Base-by-base conservation (phyloP, 371 early-diverging fungal species). In the Actinomortierella wolfii region DNA sequence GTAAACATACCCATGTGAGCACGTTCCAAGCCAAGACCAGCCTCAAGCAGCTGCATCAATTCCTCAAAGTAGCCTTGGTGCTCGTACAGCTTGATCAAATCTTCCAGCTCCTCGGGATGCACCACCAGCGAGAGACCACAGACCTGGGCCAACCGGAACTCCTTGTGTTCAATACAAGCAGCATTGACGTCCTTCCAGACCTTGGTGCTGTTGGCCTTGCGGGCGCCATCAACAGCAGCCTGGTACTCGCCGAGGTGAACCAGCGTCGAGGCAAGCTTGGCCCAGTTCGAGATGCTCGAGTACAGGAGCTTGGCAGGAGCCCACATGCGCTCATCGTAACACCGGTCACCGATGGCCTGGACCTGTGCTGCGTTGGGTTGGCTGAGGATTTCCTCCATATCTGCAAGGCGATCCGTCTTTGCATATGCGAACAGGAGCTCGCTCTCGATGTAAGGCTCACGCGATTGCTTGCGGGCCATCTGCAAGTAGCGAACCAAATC, bases 1-100 rank as follows among this genome's bases (percentile, higher is more conserved):
- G 99, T 98, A 73, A 98, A 98, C 97, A 98, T 97, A 45, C 97
- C 98, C 97, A 97, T 98, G 67, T 98, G 98, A 8, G 98, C 97
- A 49, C 99, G 89, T 82, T 98, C 99, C 57, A 98, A 74, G 17
- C 94, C 94, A 9, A 98, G 81, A 62, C 97, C 94, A 47, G 93
- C 89, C 81, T 98, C 97, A 46, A 98, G 78, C 48, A 98, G 78
- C 24, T 82, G 68, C 67, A 96, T 93, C 45, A 97, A 80, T 80
- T 98, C 95, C 34, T 94, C 92, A 70, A 96, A 90, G 80, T 85
- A 86, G 25, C 97, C 99, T 47, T 86, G 84, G 54, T 80, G 64
- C 76, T 97, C 97, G 76, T 98, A 98, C 11, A 91, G 77, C 56
- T 86, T 83, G 62, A 94, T 88, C 52, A 98, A 77, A 20, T 89